Percentiles rank a stretch among this genome's conserved stretches.
phyloP scores from a whole-genome alignment of 345 rosid species.

The Cardamine occulta region DNA sequence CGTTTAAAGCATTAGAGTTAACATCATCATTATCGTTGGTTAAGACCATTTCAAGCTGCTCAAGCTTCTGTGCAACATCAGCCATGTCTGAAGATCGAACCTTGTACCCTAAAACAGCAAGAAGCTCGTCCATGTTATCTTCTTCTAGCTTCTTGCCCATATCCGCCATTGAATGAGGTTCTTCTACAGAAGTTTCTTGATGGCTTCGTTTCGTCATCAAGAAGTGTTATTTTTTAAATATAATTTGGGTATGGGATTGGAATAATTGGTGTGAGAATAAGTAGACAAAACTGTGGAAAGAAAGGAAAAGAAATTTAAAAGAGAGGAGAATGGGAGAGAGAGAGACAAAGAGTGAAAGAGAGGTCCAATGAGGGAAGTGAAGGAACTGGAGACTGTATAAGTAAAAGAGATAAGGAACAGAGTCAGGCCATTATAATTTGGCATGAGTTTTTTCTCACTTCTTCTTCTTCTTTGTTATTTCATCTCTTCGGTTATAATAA shows the following conservation, averaged over 20 bases:
- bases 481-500: not conserved
- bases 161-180: slow-evolving; percentile 37
- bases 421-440: slow-evolving; percentile 46
- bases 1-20: slow-evolving; percentile 49
- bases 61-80: slow-evolving; percentile 80
- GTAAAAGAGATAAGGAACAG: slow-evolving; percentile 52
- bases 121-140: slow-evolving; percentile 75
- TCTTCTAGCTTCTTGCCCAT: slow-evolving; percentile 34
- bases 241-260: not conserved
- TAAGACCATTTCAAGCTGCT: slow-evolving; percentile 80
- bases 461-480: not conserved
- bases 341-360: not conserved
- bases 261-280: slow-evolving; percentile 13
- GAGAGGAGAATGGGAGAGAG: not conserved
- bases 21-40: slow-evolving; percentile 63
- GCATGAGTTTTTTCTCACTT: slow-evolving; percentile 14
- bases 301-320: slow-evolving; percentile 1
- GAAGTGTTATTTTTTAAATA: too few species aligned
- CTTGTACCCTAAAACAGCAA: slow-evolving; percentile 79
- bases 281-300: not conserved
- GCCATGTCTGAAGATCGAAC: slow-evolving; percentile 86
- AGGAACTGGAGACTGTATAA: slow-evolving; percentile 18
- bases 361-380: slow-evolving; percentile 39
- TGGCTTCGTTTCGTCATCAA: slow-evolving; percentile 61
- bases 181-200: slow-evolving; percentile 38